phyloP scores from a whole-genome alignment of 2,329 filamentous ascomycete genomes.

The Coniella vitis region DNA sequence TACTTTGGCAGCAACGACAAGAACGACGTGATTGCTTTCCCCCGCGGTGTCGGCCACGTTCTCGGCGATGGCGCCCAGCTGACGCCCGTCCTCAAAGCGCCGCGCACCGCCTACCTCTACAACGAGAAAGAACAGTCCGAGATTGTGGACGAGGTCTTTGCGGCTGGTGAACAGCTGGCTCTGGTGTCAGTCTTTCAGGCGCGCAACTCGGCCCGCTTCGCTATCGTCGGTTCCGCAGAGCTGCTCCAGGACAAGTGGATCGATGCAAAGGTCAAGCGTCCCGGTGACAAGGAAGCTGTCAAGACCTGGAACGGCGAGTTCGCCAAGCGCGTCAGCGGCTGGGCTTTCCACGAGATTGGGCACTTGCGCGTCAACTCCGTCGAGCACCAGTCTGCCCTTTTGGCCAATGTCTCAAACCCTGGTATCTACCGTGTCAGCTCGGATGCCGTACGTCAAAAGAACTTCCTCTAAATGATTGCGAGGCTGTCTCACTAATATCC shows the following conservation, averaged over 20 bases:
- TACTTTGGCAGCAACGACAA: constrained; percentile 63
- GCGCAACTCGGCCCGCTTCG: constrained; percentile 85
- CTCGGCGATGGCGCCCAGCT: constrained; percentile 74
- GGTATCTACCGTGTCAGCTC: constrained; percentile 93
- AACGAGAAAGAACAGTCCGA: constrained; percentile 80
- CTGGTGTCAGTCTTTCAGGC: constrained; percentile 85
- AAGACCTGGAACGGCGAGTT: constrained; percentile 79
- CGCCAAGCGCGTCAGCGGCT: constrained; percentile 76
- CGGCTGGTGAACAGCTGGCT: constrained; percentile 73
- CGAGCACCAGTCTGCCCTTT: constrained; percentile 63
- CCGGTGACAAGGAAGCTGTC: constrained; percentile 40
- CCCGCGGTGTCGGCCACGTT: constrained; percentile 71
- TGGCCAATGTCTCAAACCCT: constrained; percentile 62
- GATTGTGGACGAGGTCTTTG: constrained; percentile 73
- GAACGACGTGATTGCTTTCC: constrained; percentile 65
- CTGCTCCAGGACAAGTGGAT: constrained; percentile 88
- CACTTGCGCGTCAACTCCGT: constrained; percentile 79
- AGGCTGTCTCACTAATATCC: constrained; percentile 22
- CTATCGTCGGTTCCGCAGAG: constrained; percentile 78
- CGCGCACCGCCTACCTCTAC: constrained; percentile 84
- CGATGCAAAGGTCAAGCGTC: constrained; percentile 66
- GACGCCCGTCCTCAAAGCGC: constrained; percentile 74
- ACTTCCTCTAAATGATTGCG: no score
- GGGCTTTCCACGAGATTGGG: constrained; percentile 92
- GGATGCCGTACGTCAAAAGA: constrained; percentile 71